Evolutionary conservation across 441 rosid genomes (phyloP).

Genomic region (Adansonia rubrostipa): DNA sequence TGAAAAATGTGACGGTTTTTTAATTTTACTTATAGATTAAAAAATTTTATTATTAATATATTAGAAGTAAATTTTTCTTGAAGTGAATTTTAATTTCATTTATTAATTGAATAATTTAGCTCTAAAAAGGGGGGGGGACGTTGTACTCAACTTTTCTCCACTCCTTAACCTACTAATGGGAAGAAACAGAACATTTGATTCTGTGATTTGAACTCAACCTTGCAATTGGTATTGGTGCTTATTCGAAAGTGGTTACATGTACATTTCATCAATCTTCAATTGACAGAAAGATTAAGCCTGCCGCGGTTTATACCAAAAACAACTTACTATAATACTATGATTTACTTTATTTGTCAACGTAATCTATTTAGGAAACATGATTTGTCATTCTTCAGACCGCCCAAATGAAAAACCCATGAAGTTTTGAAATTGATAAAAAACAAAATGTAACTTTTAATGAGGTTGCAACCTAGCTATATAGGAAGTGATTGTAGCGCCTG

Average conservation of each 20-base stretch:
- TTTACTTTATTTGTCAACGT: conserved; percentile 7
- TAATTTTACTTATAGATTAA: not conserved
- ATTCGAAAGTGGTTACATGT: not conserved
- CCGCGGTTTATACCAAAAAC: not conserved
- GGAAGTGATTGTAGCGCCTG: too few relatives aligned
- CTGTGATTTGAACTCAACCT: not conserved
- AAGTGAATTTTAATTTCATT: not conserved
- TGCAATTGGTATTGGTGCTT: not conserved
- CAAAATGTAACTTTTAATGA: too few relatives aligned
- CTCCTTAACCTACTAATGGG: not conserved
- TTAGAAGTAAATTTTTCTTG: too few relatives aligned
- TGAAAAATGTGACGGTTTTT: not conserved
- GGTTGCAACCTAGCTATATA: too few relatives aligned
- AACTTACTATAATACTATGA: not conserved
- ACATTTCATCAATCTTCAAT: not conserved
- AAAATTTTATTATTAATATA: too few relatives aligned
- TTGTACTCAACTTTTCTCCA: not conserved
- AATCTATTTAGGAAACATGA: not conserved
- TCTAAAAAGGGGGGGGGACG: not conserved
- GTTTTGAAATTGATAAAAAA: too few relatives aligned
- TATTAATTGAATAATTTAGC: not conserved
- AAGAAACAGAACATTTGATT: not conserved
- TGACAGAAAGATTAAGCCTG: not conserved
- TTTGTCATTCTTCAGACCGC: not conserved
- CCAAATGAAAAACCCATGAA: too few relatives aligned